Conservation (phyloP, 441 rosid species). For the Flueggea neowawraea region DNA sequence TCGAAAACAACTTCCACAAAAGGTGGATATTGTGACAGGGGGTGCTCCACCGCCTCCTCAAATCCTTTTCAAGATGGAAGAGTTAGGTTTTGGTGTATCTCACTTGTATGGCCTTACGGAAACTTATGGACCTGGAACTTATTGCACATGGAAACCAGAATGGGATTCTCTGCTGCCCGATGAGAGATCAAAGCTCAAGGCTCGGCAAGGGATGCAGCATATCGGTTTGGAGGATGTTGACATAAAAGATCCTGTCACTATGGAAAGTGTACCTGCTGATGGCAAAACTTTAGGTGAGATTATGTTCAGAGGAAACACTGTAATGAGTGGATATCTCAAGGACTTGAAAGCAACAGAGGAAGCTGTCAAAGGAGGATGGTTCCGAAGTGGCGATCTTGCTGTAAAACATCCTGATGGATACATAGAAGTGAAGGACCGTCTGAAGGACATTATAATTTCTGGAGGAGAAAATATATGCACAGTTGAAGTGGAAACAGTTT, state of each 20-base stretch:
- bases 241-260: conserved; percentile 48
- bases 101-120: conserved; percentile 76
- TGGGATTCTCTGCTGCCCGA: conserved; percentile 51
- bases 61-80: conserved; percentile 57
- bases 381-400: conserved; percentile 64
- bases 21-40: conserved; percentile 52
- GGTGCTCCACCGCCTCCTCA: conserved; percentile 70
- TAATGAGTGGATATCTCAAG: conserved; percentile 70
- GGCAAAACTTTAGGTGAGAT: conserved; percentile 65
- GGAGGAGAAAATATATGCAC: conserved; percentile 81
- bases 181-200: conserved; percentile 48
- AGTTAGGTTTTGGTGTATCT: conserved; percentile 49
- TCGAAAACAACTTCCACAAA: conserved; percentile 43
- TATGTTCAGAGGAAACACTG: conserved; percentile 71
- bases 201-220: conserved; percentile 60
- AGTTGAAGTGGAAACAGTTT: conserved; percentile 62
- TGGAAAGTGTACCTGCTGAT: conserved; percentile 55
- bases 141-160: conserved; percentile 67
- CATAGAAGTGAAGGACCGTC: conserved; percentile 64
- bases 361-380: conserved; percentile 68
- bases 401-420: conserved; percentile 66
- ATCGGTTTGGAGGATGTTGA: conserved; percentile 55
- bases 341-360: conserved; percentile 51
- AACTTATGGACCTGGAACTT: conserved; percentile 67
- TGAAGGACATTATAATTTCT: conserved; percentile 64